Evolutionary conservation across 2,329 filamentous ascomycete genomes (phyloP).

Genomic region (Aaosphaeria pasadenensis): DNA sequence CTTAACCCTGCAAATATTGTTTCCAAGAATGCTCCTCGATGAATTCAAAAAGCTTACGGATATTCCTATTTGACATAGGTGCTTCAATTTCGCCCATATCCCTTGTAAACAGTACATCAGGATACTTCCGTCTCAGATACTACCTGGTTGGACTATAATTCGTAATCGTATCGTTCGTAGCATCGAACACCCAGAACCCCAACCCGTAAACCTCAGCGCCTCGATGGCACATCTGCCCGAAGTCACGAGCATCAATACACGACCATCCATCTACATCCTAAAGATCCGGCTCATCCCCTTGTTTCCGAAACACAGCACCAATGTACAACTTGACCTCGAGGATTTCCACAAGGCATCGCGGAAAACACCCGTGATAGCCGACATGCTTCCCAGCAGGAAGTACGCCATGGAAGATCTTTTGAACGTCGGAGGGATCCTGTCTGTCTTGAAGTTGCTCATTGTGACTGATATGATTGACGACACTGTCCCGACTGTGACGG

Average conservation of each 20-base stretch:
- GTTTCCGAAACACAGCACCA: too few species aligned
- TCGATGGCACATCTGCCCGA: conserved; percentile 58
- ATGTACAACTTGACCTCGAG: too few species aligned
- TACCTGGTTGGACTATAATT: conserved; percentile 44
- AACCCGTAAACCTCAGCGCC: conserved; percentile 52
- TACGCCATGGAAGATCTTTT: too few species aligned
- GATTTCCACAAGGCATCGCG: too few species aligned
- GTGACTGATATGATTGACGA: too few species aligned
- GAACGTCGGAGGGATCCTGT: too few species aligned
- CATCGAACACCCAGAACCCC: conserved; percentile 62
- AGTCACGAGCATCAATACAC: conserved; percentile 59
- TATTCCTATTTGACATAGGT: conserved; percentile 59
- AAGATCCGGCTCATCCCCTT: conserved; percentile 35
- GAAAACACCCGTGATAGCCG: too few species aligned
- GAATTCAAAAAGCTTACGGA: conserved; percentile 55
- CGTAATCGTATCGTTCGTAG: conserved; percentile 60
- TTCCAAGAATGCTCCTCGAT: conserved; percentile 55
- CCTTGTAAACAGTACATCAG: conserved; percentile 48
- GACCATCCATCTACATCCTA: conserved; percentile 58
- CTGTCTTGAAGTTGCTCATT: too few species aligned
- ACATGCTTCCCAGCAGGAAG: too few species aligned
- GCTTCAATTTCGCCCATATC: conserved; percentile 56
- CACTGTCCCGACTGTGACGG: too few species aligned
- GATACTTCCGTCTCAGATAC: conserved; percentile 50
- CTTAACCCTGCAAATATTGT: too few species aligned